These are phyloP conservation scores for Trametopsis cervina DNA, from an alignment of 768 basidiomycete species.

Conservation along the genomic window DNA sequence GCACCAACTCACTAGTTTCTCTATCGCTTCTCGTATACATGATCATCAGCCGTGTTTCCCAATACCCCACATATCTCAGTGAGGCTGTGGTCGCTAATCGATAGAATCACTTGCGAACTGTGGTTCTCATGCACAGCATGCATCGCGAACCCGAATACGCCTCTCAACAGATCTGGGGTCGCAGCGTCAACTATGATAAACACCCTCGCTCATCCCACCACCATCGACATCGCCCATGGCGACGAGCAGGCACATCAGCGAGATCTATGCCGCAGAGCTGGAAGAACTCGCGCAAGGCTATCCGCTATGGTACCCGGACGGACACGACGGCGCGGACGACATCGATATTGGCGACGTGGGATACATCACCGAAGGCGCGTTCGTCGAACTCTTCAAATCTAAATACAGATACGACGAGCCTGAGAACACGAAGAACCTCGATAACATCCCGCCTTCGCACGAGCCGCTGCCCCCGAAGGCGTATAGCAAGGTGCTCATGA, in stretches of 20 bases:
- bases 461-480: not conserved
- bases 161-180: too few species aligned
- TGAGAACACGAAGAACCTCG: not conserved
- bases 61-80: too few species aligned
- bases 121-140: too few species aligned
- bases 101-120: too few species aligned
- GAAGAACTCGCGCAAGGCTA: not conserved
- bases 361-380: slow-evolving; percentile 1
- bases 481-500: not conserved
- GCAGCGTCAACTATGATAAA: too few species aligned
- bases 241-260: not conserved
- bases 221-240: too few species aligned
- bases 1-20: too few species aligned
- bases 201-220: too few species aligned
- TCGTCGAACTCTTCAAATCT: slow-evolving; percentile 1
- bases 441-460: not conserved
- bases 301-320: slow-evolving; percentile 8
- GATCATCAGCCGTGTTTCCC: too few species aligned
- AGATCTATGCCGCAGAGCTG: not conserved
- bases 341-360: slow-evolving; percentile 7
- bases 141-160: too few species aligned
- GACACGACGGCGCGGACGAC: not conserved
- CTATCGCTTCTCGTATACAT: too few species aligned
- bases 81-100: too few species aligned
- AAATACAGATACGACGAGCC: not conserved